Base-by-base conservation (phyloP, 306 rosid species). In the Comarum palustre region DNA sequence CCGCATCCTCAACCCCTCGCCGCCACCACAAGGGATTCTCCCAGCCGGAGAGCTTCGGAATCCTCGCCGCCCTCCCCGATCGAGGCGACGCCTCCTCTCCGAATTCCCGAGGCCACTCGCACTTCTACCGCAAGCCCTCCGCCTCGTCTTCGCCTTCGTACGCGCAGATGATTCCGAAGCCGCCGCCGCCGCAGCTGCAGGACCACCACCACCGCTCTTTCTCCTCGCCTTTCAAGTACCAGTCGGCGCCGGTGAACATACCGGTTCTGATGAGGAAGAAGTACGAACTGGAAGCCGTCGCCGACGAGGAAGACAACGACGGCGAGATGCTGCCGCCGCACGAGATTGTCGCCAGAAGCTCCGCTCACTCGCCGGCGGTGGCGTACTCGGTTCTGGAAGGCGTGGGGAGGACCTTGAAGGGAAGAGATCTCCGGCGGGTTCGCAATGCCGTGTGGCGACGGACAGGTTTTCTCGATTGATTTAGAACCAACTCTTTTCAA, bases 331-430 rank as follows among this genome's bases (percentile, higher is more conserved):
- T 92, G 72, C 96, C 98, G 13, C 98, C 98, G 29, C 96, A 90
- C 57, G 91, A 87, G 86, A 82, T 81, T 36, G 90, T 90, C 12
- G 88, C 88, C 0, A 83, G 86, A 42, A 86, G 83, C 24, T 68
- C 69, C 50, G 76, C 85, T 25, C 85, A 71, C n/a, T 75, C 89
- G 50, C 87, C 94, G 16, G 46, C 70, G 86, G 76, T 87, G 17
- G 81, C 98, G 22, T 87, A 47, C 71, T 92, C 98, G 13, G 89
- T 90, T 58, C 92, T 92, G 0, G 98, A 90, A 82, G 98, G 98
- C 2, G 91, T 73, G 0, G 96, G 98, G 24, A 83, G 98, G 76
- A 90, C 96, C 19, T 80, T 90, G 73, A 90, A 92, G 66, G 90
- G 90, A 2, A 78, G 83, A 47, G 92, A 83, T 74, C 86, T 89